A percentile compares a stretch with the other conserved stretches of the same genome.
These are phyloP conservation scores for Cyberlindnera nakhonratchasimensis DNA, from an alignment of 805 yeast species.

Conservation along the genomic window DNA sequence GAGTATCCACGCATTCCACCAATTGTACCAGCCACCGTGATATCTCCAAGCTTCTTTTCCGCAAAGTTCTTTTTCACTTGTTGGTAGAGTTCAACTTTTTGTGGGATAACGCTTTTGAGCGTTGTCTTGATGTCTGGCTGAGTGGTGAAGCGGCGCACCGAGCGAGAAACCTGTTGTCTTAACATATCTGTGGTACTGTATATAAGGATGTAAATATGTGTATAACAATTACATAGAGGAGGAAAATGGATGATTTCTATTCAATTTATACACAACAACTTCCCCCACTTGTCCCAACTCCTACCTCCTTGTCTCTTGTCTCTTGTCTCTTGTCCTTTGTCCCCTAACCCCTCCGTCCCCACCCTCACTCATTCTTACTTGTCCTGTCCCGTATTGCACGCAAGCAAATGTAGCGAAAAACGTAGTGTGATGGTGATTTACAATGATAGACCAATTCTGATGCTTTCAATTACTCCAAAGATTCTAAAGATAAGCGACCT, in stretches of 20 bases:
- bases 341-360: neutral
- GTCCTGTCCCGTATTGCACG: neutral
- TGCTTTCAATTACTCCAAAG: too few species aligned
- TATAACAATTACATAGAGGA: too few species aligned
- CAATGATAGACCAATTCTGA: too few species aligned
- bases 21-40: conserved; percentile 41
- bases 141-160: conserved; percentile 15
- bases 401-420: too few species aligned
- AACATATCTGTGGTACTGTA: conserved; percentile 1
- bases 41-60: conserved; percentile 39
- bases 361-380: neutral
- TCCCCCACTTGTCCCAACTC: neutral
- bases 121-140: conserved; percentile 26
- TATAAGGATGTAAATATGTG: neutral
- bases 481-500: too few species aligned
- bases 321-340: neutral
- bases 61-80: conserved; percentile 37
- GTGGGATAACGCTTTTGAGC: conserved; percentile 38
- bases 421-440: too few species aligned
- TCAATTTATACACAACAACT: neutral
- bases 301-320: neutral
- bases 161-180: neutral
- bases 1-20: conserved; percentile 84
- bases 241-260: neutral
- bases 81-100: conserved; percentile 37